Evolutionary conservation across 768 basidiomycete genomes (phyloP), one percentile per base, ranked within the genome.

Genomic region (Leccinum longicurvipes): DNA sequence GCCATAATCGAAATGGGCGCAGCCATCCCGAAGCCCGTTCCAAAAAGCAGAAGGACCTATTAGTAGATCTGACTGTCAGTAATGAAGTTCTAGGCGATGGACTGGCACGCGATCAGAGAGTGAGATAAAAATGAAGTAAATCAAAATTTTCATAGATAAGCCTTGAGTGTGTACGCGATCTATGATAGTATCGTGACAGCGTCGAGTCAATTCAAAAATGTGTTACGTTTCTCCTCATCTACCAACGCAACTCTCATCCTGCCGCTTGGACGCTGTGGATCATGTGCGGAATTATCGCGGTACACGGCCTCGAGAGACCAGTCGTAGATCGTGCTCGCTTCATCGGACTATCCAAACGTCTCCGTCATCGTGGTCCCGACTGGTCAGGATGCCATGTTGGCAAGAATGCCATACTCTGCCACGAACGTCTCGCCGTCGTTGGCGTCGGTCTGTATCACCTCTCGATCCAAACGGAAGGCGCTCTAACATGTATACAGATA

Each of bases 371-470:
- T 60, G 97, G 97, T 14, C 97, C 97, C 11, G 97, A 99, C 74
- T 99, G 97, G 97, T 94, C 93, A 14, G 97, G 97, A 27, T 96
- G 92, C 74, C 88, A 85, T 72, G 89, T 94, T 60, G 91, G 90
- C 45, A 84, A 86, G 71, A 80, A 87, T 50, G 79, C 82, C 41
- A 82, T 97, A 55, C 83, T 99, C 59, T 90, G 91, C 31, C 97
- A 99, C 63, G 97, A 99, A 70, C 88, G 97, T 53, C 82, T 99
- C 52, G 97, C 97, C 36, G 90, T 99, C 72, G 97, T 98, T 55
- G 97, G 97, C 66, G 93, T 99, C 60, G 96, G 96, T 96, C 57
- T 72, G 84, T 77, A 25, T 32, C 28, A 9, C 1, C 4, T 28
- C 49, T 46, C 59, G 8, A 6, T 44, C 3, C 23, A 7, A 41